Evolutionary conservation across 2,329 filamentous ascomycete species (phyloP), one percentile per base, ranked within the genome.

Genomic region (Neopestalotiopsis clavispora): DNA sequence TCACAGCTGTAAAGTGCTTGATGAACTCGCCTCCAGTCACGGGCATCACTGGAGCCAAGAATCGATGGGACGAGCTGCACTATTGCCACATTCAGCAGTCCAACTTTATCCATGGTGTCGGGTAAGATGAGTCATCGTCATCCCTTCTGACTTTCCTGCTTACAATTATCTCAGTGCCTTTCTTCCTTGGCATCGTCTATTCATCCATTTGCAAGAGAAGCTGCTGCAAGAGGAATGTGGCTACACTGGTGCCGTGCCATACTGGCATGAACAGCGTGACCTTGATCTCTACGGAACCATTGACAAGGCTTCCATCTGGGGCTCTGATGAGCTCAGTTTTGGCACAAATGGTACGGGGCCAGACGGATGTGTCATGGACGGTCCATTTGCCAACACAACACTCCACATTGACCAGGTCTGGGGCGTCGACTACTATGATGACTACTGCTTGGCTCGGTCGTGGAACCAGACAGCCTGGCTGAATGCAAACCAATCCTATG

Each of bases 151-250:
- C 23, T 28, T 28, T 28, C 23, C 23, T 28, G 45, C 45, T 52
- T 1, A 59, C 6, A 17, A 30, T 34, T 32, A 40, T 23, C 61
- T 28, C 30, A 57, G 52, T 4, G 65, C 65, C 1, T 67, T 67
- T 32, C 57, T 67, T 34, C 65, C 65, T 13, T 61, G 65, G 65
- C 52, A 67, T 45, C 65, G 56, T 42, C 40, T 67, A 13, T 67
- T 34, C 20, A 57, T 67, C 32, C 65, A 34, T 58, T 56, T 57
- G 12, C 52, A 67, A 7, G 57, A 61, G 40, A 67, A 60, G n/a
- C 65, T 67, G 10, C 20, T 67, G 28, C 65, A 67, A n/a, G 57
- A 67, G 12, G 65, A 67, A 40, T 67, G 65, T 49, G 65, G 65
- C n/a, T 67, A 67, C 57, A 61, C 65, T 14, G 56, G 65, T 10